These are phyloP conservation scores for Clarireedia paspali DNA, from an alignment of 2,329 filamentous ascomycete species.

Conservation along the genomic window DNA sequence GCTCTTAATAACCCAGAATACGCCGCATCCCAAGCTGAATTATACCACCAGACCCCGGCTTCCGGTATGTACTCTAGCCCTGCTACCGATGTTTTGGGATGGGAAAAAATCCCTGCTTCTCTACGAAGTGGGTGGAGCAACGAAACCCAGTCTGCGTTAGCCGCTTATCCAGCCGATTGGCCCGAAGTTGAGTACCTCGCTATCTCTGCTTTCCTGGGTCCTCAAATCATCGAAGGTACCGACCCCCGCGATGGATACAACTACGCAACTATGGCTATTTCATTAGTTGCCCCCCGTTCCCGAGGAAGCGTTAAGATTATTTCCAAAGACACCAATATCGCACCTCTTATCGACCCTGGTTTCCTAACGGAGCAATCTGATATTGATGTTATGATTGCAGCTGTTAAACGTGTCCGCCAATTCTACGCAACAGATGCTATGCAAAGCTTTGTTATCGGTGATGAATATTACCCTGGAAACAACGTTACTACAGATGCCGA, in stretches of 20 bases:
- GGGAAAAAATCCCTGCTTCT: constrained; percentile 15
- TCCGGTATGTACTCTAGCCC: constrained; percentile 7
- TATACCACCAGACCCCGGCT: background rate
- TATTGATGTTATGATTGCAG: constrained; percentile 35
- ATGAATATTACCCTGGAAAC: constrained; percentile 17
- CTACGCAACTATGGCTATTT: constrained; percentile 14
- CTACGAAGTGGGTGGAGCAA: constrained; percentile 1
- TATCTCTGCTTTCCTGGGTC: constrained; percentile 6
- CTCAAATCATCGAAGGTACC: background rate
- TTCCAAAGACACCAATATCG: constrained; percentile 29
- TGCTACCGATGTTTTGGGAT: constrained; percentile 13
- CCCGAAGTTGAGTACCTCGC: constrained; percentile 18
- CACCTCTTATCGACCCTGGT: constrained; percentile 36
- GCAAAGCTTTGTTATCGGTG: constrained; percentile 12
- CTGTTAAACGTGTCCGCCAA: constrained; percentile 36
- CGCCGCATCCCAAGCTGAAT: background rate
- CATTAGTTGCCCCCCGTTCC: constrained; percentile 35
- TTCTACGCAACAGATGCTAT: constrained; percentile 13
- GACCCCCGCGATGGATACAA: constrained; percentile 7
- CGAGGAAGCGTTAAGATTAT: constrained; percentile 38
- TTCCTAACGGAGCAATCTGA: constrained; percentile 41
- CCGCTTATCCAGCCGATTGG: constrained; percentile 15
- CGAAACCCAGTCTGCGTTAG: background rate
- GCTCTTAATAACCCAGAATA: background rate
- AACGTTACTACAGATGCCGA: constrained; percentile 17